Evolutionary conservation across 2,329 filamentous ascomycete genomes (phyloP), one percentile per base, ranked within the genome.

Genomic region (Exophiala sp.): DNA sequence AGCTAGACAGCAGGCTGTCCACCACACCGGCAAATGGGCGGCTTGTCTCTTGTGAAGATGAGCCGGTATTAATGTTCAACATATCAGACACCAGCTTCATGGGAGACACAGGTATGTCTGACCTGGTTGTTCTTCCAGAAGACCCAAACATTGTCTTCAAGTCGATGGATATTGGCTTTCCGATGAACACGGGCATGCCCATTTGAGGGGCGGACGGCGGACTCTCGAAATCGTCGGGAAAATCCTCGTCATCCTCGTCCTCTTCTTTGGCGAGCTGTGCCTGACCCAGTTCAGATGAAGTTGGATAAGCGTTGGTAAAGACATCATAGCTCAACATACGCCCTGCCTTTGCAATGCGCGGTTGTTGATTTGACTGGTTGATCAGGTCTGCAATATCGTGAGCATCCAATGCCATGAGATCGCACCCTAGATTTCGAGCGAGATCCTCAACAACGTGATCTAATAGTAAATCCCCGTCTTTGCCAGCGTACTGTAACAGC

Each of bases 361-460:
- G 22, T 30, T 48, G 34, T 30, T 52, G 49, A 35, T 46, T 35
- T 10, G 56, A 51, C 13, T 34, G 55, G 16, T 48, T 65, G 49
- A 69, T 70, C 9, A 73, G 56, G 53, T 71, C 66, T 21, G 69
- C 68, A 50, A 73, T 72, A 58, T 73, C 71, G 53, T 71, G 70
- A 13, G 70, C 70, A 56, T 71, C 69, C 39, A 73, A 62, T 1
- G 66, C 71, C 38, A 72, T 62, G 44, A 73, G 44, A 55, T 72
- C 67, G 22, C 68, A 63, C 10, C 64, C 59, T 70, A 85, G 69
- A 27, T 80, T 74, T 10, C 70, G 69, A 0, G 85, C 85, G 37
- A 85, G 70, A 43, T 79, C 75, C 52, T 79, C 74, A 1, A 90
- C 77, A n/a, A 86, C 70, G 2, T 70, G 67, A 55, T 83, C 76